Conservation (phyloP, 768 basidiomycete genomes). For the Pleurotus tuoliensis region DNA sequence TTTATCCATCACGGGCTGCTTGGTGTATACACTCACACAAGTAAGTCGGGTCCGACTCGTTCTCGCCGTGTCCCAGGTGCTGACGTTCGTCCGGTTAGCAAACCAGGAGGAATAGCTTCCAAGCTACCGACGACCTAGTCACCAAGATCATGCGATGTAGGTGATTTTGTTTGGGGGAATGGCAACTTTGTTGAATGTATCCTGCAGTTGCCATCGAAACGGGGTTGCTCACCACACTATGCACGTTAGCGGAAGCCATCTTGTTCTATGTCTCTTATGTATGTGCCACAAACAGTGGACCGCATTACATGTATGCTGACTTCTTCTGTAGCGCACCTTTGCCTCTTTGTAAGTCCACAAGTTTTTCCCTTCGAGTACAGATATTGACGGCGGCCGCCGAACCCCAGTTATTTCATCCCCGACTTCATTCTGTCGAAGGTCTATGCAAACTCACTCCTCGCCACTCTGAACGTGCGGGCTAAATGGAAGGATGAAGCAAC, state of each 20-base stretch:
- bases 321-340: constrained; percentile 1
- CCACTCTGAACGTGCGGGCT: constrained; percentile 13
- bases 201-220: constrained; percentile 16
- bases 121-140: constrained; percentile 12
- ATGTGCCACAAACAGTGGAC: not conserved
- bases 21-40: constrained; percentile 14
- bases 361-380: not conserved
- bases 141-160: constrained; percentile 16
- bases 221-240: constrained; percentile 15
- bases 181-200: not conserved
- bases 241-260: constrained; percentile 13
- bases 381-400: not conserved
- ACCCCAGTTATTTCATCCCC: constrained; percentile 16
- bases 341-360: constrained; percentile 10
- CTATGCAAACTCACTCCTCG: constrained; percentile 16
- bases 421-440: constrained; percentile 16
- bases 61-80: too few species aligned
- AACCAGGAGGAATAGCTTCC: constrained; percentile 10
- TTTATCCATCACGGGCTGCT: constrained; percentile 13
- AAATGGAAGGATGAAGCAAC: not conserved
- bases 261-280: constrained; percentile 14
- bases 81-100: constrained; percentile 8
- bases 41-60: not conserved
- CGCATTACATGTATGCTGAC: not conserved
- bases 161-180: not conserved